Evolutionary conservation across 805 yeast genomes (phyloP).

Genomic region (Yamadazyma phyllophila): DNA sequence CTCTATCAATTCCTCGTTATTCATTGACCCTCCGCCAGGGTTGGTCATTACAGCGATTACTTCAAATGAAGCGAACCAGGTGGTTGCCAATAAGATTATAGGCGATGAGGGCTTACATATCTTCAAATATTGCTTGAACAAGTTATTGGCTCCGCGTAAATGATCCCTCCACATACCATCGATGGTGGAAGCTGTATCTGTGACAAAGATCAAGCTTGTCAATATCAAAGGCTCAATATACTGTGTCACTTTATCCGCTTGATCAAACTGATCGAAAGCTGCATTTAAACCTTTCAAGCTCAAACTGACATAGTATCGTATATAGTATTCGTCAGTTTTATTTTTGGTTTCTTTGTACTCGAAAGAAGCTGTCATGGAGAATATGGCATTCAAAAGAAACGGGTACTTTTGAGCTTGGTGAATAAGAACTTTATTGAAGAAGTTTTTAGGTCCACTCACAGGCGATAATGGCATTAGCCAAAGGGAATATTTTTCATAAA

Average conservation of each 20-base stretch:
- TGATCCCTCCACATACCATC: constrained; percentile 57
- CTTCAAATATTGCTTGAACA: constrained; percentile 46
- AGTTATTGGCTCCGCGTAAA: constrained; percentile 53
- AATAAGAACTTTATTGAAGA: constrained; percentile 15
- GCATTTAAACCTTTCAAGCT: constrained; percentile 15
- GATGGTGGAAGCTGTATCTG: constrained; percentile 49
- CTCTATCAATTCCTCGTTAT: constrained; percentile 33
- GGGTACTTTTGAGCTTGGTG: constrained; percentile 15
- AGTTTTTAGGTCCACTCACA: constrained; percentile 15
- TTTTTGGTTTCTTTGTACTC: constrained; percentile 12
- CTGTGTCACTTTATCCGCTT: constrained; percentile 22
- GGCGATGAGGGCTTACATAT: constrained; percentile 24
- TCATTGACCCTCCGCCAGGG: constrained; percentile 50
- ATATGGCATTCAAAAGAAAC: constrained; percentile 16
- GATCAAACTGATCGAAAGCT: constrained; percentile 11
- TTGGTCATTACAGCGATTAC: constrained; percentile 49
- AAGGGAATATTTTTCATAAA: constrained; percentile 17
- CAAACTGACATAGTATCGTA: constrained; percentile 12
- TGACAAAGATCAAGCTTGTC: constrained; percentile 57
- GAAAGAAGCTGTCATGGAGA: constrained; percentile 19
- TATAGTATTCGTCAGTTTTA: constrained; percentile 12
- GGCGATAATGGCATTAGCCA: constrained; percentile 19
- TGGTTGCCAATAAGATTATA: constrained; percentile 47
- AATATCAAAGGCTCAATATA: constrained; percentile 60
- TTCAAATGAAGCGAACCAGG: constrained; percentile 54